Conservation (phyloP, 805 yeast species). For the Candida suzukii region DNA sequence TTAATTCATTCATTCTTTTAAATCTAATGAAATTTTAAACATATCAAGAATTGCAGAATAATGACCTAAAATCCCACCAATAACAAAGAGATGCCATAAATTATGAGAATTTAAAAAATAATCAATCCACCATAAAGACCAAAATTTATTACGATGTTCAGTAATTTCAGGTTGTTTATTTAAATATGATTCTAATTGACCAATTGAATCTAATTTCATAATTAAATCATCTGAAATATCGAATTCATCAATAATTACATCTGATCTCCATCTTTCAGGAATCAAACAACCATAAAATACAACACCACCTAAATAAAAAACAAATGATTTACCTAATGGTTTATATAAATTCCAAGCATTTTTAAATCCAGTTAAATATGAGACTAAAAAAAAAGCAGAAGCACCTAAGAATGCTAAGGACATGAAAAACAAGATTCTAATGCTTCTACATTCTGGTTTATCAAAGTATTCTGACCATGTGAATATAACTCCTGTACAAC, state of each 20-base stretch:
- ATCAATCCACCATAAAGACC: slow-evolving; percentile 80
- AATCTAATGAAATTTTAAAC: slow-evolving; percentile 28
- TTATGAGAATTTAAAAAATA: slow-evolving; percentile 75
- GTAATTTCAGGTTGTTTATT: slow-evolving; percentile 31
- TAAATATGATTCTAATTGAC: slow-evolving; percentile 30
- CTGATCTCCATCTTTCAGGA: slow-evolving; percentile 84
- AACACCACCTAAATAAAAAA: slow-evolving; percentile 77
- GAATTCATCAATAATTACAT: slow-evolving; percentile 43
- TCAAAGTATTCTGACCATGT: slow-evolving; percentile 95
- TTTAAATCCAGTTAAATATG: slow-evolving; percentile 46
- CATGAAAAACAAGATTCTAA: slow-evolving; percentile 75
- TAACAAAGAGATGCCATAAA: slow-evolving; percentile 89
- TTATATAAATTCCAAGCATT: slow-evolving; percentile 47
- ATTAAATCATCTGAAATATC: slow-evolving; percentile 31
- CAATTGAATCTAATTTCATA: slow-evolving; percentile 20
- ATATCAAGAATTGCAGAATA: slow-evolving; percentile 71
- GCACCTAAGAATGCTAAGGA: slow-evolving; percentile 73
- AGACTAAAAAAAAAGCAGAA: slow-evolving; percentile 51
- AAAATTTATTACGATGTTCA: slow-evolving; percentile 28
- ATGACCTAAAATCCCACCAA: slow-evolving; percentile 86
- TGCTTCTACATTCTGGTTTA: slow-evolving; percentile 72
- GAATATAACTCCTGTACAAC: slow-evolving; percentile 64
- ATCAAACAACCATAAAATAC: slow-evolving; percentile 79
- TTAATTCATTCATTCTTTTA: background rate
- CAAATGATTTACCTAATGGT: slow-evolving; percentile 67